Evolutionary conservation across 2,329 filamentous ascomycete species (phyloP).

Genomic region (Sporothrix schenckii): DNA sequence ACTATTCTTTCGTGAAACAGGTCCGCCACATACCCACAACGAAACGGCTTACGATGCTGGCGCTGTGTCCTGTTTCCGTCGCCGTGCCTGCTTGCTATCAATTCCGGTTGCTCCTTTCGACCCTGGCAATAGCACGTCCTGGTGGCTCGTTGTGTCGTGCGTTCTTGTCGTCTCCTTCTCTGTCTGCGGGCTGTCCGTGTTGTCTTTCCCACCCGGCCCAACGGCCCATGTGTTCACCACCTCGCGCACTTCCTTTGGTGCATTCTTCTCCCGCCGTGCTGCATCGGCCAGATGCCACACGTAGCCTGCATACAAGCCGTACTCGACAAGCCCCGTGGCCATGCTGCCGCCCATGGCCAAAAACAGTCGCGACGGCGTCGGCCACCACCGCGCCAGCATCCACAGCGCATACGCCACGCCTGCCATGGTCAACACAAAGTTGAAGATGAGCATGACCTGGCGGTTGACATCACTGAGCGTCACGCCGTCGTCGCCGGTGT

Average conservation of each 20-base stretch:
- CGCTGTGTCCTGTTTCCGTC: conserved; percentile 17
- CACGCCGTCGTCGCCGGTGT: conserved; percentile 62
- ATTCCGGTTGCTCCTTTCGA: conserved; percentile 4
- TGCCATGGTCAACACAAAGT: conserved; percentile 83
- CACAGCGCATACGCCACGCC: conserved; percentile 77
- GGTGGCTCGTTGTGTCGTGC: conserved; percentile 22
- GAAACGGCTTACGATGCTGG: not conserved
- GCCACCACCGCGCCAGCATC: conserved; percentile 78
- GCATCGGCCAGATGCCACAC: conserved; percentile 71
- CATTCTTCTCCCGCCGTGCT: conserved; percentile 62
- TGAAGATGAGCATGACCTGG: conserved; percentile 83
- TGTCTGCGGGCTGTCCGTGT: not conserved
- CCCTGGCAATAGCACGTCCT: conserved; percentile 1
- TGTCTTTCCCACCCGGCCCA: conserved; percentile 44
- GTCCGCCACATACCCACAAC: not conserved
- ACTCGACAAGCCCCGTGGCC: conserved; percentile 73
- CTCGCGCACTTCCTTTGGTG: conserved; percentile 66
- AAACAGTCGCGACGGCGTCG: conserved; percentile 68
- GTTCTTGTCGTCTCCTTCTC: conserved; percentile 33
- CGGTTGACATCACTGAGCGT: conserved; percentile 74
- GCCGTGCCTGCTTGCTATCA: conserved; percentile 6
- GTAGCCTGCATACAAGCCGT: conserved; percentile 76
- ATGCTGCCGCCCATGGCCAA: conserved; percentile 71
- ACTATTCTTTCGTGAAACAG: too few relatives aligned
- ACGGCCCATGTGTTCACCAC: conserved; percentile 74